These are phyloP conservation scores for Phaeosphaeria sp. DNA, from an alignment of 2,329 filamentous ascomycete genomes.

Conservation along the genomic window DNA sequence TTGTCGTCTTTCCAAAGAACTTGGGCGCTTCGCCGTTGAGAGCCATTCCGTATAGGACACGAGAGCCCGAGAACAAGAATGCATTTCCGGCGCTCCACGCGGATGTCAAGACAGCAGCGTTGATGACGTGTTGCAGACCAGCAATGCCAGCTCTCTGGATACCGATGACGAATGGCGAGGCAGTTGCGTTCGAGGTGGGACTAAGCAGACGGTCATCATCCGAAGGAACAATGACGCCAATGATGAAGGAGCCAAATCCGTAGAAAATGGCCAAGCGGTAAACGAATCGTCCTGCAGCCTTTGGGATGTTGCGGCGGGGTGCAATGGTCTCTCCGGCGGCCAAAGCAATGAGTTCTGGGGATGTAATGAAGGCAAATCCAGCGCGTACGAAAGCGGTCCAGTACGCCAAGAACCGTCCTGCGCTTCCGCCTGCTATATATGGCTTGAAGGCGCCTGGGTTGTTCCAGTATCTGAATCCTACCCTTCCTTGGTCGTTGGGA, in stretches of 20 bases:
- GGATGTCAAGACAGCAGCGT: conserved; percentile 76
- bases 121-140: conserved; percentile 74
- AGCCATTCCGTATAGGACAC: conserved; percentile 58
- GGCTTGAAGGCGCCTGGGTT: conserved; percentile 63
- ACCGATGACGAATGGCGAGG: conserved; percentile 66
- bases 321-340: conserved; percentile 44
- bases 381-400: conserved; percentile 63
- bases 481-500: conserved; percentile 40
- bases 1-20: conserved; percentile 56
- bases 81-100: conserved; percentile 75
- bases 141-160: conserved; percentile 70
- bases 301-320: conserved; percentile 56
- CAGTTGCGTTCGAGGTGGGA: conserved; percentile 39
- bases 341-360: conserved; percentile 43
- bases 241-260: conserved; percentile 57
- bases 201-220: conserved; percentile 56
- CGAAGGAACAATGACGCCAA: conserved; percentile 66
- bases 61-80: conserved; percentile 63
- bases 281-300: conserved; percentile 60
- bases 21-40: conserved; percentile 60
- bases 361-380: conserved; percentile 49
- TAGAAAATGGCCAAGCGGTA: conserved; percentile 65
- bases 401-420: conserved; percentile 68
- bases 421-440: conserved; percentile 59
- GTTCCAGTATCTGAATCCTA: conserved; percentile 73